Base-by-base conservation (phyloP, 2,329 filamentous ascomycete genomes). In the Colletotrichum siamense region DNA sequence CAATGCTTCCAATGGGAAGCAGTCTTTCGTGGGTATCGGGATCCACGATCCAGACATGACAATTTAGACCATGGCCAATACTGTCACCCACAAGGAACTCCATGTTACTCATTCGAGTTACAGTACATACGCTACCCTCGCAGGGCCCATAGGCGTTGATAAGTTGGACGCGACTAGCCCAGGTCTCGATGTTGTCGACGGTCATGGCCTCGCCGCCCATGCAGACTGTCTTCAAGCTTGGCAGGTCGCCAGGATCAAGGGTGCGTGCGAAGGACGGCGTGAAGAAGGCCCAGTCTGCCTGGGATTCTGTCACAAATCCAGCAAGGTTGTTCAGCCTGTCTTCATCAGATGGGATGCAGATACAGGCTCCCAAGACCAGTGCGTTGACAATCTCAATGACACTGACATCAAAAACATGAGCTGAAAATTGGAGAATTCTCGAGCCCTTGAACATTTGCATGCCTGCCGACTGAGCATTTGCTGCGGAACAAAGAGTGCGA, bases 351-450 rank as follows among this genome's bases (percentile, higher is more conserved):
- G 84, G 83, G 8, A 86, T 79, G 63, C 84, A 86, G 8, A 86
- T 80, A 68, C 83, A 85, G 13, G 83, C 85, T 26, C 85, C 85
- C 28, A 81, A 78, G 59, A 83, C 79, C n/a, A 86, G 81, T 4
- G 84, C 83, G 9, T 82, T 84, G 65, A 85, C 83, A 72, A 86
- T 85, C 68, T 85, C 84, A 22, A 81, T 80, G 3, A 86, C 78
- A 30, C 83, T 83, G 69, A 83, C 84, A 74, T 87, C 85, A 32
- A 86, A 86, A 5, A 83, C 83, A 74, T 86, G 83, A 4, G 82
- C 75, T 24, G 76, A 75, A 61, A 80, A 81, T 44, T 81, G 71
- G 22, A 78, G 75, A 36, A 75, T 68, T 26, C 77, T 69, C 5
- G 71, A 65, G 26, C 16, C n/a, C 28, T 34, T 22, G 16, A 12